These are phyloP conservation scores for Penicillium sp. DNA, from an alignment of 2,329 filamentous ascomycete genomes.

Conservation along the genomic window DNA sequence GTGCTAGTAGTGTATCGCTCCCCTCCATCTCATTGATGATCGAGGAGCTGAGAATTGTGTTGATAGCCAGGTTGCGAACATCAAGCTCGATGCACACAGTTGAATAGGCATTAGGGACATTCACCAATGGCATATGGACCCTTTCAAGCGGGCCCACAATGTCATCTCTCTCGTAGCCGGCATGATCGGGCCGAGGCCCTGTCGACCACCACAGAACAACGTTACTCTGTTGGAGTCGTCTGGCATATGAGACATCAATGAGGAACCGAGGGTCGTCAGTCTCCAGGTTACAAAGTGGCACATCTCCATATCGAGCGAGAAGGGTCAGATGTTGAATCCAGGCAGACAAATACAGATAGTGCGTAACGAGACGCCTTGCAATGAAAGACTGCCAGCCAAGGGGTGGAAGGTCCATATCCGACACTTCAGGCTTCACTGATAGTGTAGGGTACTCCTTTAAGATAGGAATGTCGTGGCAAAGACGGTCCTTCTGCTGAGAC, in stretches of 20 bases:
- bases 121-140: slow-evolving; percentile 88
- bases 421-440: slow-evolving; percentile 73
- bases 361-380: slow-evolving; percentile 77
- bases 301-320: slow-evolving; percentile 85
- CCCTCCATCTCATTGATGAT: slow-evolving; percentile 96
- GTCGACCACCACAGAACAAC: slow-evolving; percentile 97
- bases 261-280: slow-evolving; percentile 90
- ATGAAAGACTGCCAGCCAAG: slow-evolving; percentile 92
- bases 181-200: slow-evolving; percentile 84
- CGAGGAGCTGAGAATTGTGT: slow-evolving; percentile 94
- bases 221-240: slow-evolving; percentile 82
- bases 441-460: slow-evolving; percentile 82
- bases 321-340: slow-evolving; percentile 89
- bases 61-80: slow-evolving; percentile 91
- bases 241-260: slow-evolving; percentile 92
- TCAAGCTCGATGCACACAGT: slow-evolving; percentile 96
- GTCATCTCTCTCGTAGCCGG: slow-evolving; percentile 91
- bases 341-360: slow-evolving; percentile 87
- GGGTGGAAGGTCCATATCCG: slow-evolving; percentile 83
- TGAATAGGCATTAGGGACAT: slow-evolving; percentile 88
- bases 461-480: slow-evolving; percentile 80
- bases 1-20: slow-evolving; percentile 80
- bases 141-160: slow-evolving; percentile 77
- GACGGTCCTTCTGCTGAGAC: slow-evolving; percentile 75
- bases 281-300: slow-evolving; percentile 93